These are phyloP conservation scores for Irpex sp. DNA, from an alignment of 1,284 basidiomycete species.

Conservation along the genomic window DNA sequence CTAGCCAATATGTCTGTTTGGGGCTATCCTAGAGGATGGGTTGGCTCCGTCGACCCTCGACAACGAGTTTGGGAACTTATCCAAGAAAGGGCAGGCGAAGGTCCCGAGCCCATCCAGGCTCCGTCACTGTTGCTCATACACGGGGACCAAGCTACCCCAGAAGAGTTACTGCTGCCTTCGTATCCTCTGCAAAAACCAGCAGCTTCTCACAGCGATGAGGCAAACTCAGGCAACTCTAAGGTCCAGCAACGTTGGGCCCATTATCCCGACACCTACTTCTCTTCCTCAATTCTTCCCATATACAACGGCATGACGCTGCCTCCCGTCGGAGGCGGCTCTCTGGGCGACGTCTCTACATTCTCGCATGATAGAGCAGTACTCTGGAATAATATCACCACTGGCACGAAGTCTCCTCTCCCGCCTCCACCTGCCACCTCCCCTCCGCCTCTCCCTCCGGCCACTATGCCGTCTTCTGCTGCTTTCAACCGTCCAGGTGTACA, in stretches of 20 bases:
- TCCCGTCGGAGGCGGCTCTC: conserved; percentile 22
- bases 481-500: not conserved
- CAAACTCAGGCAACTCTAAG: not conserved
- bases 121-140: conserved; percentile 33
- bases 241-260: conserved; percentile 50
- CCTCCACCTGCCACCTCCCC: conserved; percentile 7
- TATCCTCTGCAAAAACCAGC: not conserved
- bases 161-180: conserved; percentile 26
- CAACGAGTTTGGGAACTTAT: conserved; percentile 41
- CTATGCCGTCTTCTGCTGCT: conserved; percentile 6
- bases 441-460: conserved; percentile 17
- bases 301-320: conserved; percentile 45
- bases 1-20: conserved; percentile 61
- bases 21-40: conserved; percentile 78
- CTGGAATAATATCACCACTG: conserved; percentile 17
- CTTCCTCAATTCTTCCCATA: conserved; percentile 48
- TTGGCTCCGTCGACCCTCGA: conserved; percentile 46
- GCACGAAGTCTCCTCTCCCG: not conserved
- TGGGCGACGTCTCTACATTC: conserved; percentile 23
- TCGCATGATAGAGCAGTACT: conserved; percentile 15
- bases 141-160: conserved; percentile 33
- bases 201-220: not conserved
- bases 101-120: conserved; percentile 14
- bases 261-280: conserved; percentile 60
- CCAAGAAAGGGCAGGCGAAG: conserved; percentile 13